Base-by-base conservation (phyloP, 2,329 filamentous ascomycete species). In the Neoarthrinium moseri region DNA sequence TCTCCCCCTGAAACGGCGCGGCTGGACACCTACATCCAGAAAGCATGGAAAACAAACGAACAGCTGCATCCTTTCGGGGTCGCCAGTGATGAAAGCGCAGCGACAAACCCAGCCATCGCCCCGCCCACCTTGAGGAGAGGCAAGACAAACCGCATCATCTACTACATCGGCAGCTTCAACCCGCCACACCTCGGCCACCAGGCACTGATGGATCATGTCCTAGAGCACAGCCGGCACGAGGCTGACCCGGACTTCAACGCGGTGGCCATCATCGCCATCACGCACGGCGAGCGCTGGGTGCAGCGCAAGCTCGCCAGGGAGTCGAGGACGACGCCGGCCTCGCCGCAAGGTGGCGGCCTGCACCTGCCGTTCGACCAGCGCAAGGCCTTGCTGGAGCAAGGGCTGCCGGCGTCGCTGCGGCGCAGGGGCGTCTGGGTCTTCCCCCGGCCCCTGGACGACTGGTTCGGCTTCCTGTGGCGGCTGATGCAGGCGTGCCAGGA, bases 91-190 rank as follows among this genome's bases (percentile, higher is more conserved):
- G n/a, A n/a, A n/a, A n/a, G n/a, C n/a, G 21, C 23, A n/a, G 6
- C 10, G n/a, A 8, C 20, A 15, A 8, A 20, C 12, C 1, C 35
- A 13, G n/a, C 20, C 20, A 6, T 13, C 7, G 32, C 29, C 6
- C 8, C 29, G 12, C 47, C 46, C 11, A 13, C 30, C 3, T 46
- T 56, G n/a, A 21, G 18, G 20, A 41, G 24, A 12, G 38, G 32
- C 34, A 32, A 43, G 15, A 43, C 13, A 34, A 55, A 54, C 40
- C 49, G 45, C 7, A 56, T 69, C n/a, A 49, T 70, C 2, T 18
- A 69, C 2, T 69, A 57, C 42, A 64, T 64, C 1, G 67, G 67
- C 1, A 61, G 59, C 8, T 69, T 69, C 53, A 69, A 70, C 42
- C 67, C 67, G 1, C 65, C 67, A 12, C 65, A 69, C 40, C 52